Percentiles rank a stretch among this genome's conserved stretches.
These are phyloP conservation scores for Clavaria fumosa DNA, from an alignment of 768 basidiomycete genomes.

Conservation along the genomic window DNA sequence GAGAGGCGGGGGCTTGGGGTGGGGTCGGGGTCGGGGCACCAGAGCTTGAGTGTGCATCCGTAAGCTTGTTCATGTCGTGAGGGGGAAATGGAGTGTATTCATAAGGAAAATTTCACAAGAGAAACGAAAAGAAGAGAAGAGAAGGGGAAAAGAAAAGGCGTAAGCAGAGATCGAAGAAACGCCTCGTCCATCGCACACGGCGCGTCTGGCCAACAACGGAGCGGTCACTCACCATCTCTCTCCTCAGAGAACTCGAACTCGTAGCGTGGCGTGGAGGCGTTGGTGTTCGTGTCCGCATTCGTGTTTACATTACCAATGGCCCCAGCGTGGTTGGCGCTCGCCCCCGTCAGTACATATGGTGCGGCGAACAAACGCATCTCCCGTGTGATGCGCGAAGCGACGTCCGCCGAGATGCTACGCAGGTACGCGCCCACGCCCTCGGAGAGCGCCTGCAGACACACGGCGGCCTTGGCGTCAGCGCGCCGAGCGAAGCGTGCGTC, in stretches of 20 bases:
- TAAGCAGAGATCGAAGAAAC: too few relatives aligned
- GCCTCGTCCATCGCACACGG: too few relatives aligned
- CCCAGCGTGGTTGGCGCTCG: too few relatives aligned
- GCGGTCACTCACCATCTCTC: slow-evolving; percentile 31
- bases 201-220: too few relatives aligned
- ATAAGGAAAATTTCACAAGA: too few relatives aligned
- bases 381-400: slow-evolving; percentile 32
- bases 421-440: slow-evolving; percentile 44
- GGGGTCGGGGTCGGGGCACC: too few relatives aligned
- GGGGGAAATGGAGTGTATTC: background rate
- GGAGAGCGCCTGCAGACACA: slow-evolving; percentile 48
- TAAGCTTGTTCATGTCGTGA: slow-evolving; percentile 26
- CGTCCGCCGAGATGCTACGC: slow-evolving; percentile 25
- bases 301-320: too few relatives aligned
- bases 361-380: slow-evolving; percentile 29
- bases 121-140: too few relatives aligned
- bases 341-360: slow-evolving; percentile 29
- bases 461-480: slow-evolving; percentile 54
- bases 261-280: too few relatives aligned
- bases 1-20: too few relatives aligned
- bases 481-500: slow-evolving; percentile 48
- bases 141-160: too few relatives aligned
- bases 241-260: slow-evolving; percentile 28
- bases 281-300: too few relatives aligned
- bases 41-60: slow-evolving; percentile 36